Percentiles rank a stretch among this genome's conserved stretches.
phyloP scores from a whole-genome alignment of 2,329 filamentous ascomycete genomes.

The Apiospora hydei region DNA sequence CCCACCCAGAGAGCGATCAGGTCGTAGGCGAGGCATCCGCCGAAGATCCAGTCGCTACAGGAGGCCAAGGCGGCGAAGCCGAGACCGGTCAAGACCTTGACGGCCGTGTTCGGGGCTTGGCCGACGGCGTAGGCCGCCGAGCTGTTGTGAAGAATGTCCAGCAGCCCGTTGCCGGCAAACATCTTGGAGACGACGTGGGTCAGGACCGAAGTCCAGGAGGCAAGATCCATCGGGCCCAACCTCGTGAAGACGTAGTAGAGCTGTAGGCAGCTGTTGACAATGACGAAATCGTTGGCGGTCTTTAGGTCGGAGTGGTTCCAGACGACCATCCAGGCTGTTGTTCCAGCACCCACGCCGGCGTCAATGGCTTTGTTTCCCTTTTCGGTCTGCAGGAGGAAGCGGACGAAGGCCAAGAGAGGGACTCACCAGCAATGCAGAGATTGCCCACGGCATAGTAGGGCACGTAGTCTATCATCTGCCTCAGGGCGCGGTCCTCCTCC shows the following conservation, averaged over 20 bases:
- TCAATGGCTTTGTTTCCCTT: not conserved
- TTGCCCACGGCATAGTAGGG: constrained; percentile 65
- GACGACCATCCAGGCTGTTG: constrained; percentile 66
- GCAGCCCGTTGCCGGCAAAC: constrained; percentile 65
- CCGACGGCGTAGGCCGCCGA: constrained; percentile 62
- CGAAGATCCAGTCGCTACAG: constrained; percentile 66
- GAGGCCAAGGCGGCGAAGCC: constrained; percentile 58
- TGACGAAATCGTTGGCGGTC: constrained; percentile 61
- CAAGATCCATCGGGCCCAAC: constrained; percentile 56
- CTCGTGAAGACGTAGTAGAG: constrained; percentile 59
- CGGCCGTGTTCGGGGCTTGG: constrained; percentile 50
- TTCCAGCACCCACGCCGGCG: not conserved
- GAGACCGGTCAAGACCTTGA: constrained; percentile 61
- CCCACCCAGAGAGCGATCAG: constrained; percentile 61
- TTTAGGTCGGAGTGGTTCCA: constrained; percentile 62
- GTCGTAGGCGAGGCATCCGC: constrained; percentile 65
- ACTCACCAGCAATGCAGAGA: constrained; percentile 62
- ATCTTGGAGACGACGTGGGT: constrained; percentile 66
- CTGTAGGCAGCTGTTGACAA: constrained; percentile 62
- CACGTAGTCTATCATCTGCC: constrained; percentile 59
- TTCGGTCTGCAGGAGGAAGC: not conserved
- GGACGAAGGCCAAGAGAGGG: constrained; percentile 24
- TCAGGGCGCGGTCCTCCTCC: constrained; percentile 48
- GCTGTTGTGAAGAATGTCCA: constrained; percentile 66
- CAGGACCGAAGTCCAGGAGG: constrained; percentile 58